A percentile compares a stretch with the other conserved stretches of the same genome.
These are phyloP conservation scores for Betula pendula DNA, from an alignment of 306 rosid genomes.

Conservation along the genomic window DNA sequence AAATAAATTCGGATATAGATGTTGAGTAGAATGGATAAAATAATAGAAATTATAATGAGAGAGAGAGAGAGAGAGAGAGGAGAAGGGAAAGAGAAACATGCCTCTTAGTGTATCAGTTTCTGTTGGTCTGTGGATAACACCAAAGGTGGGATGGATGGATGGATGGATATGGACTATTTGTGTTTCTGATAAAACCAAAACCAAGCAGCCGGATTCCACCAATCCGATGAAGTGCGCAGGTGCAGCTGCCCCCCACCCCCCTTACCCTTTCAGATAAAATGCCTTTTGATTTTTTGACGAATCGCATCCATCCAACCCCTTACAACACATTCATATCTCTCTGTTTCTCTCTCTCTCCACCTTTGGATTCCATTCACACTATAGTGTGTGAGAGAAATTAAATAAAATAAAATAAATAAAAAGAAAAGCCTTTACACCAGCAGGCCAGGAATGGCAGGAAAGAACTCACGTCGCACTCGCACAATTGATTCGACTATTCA, in stretches of 20 bases:
- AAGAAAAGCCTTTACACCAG: too few relatives aligned
- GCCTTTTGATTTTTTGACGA: slow-evolving; percentile 34
- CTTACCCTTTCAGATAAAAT: slow-evolving; percentile 26
- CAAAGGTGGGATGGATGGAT: slow-evolving; percentile 33
- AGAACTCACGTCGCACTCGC: too few relatives aligned
- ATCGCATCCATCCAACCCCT: slow-evolving; percentile 37
- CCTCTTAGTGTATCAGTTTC: slow-evolving; percentile 27
- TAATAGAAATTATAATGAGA: neutral
- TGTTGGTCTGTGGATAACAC: slow-evolving; percentile 52
- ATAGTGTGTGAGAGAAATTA: neutral
- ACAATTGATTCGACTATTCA: too few relatives aligned
- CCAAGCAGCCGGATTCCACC: slow-evolving; percentile 50
- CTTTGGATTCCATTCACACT: slow-evolving; percentile 51
- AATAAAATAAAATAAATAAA: neutral
- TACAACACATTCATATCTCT: slow-evolving; percentile 17
- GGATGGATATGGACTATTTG: slow-evolving; percentile 27
- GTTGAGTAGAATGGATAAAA: slow-evolving; percentile 13
- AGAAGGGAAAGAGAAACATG: slow-evolving; percentile 32
- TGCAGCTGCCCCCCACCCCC: slow-evolving; percentile 7
- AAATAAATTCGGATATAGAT: neutral
- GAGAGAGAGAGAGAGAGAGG: slow-evolving; percentile 1
- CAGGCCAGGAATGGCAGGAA: too few relatives aligned
- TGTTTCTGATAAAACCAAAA: slow-evolving; percentile 38
- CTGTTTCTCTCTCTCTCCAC: slow-evolving; percentile 17
- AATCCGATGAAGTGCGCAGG: slow-evolving; percentile 42